phyloP scores from a whole-genome alignment of 805 yeast genomes.

The Candida patagonica region DNA sequence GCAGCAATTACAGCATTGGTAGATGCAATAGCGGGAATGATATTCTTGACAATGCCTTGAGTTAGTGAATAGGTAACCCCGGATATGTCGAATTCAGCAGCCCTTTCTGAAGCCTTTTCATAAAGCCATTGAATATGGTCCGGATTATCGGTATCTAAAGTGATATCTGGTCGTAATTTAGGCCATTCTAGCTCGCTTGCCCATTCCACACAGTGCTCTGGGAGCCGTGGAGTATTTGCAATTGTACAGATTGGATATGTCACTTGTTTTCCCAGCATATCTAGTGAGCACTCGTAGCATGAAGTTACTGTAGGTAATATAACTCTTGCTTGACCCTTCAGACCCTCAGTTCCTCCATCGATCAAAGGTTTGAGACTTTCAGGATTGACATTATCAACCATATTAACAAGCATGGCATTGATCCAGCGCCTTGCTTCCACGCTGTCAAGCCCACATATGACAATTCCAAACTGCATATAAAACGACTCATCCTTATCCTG shows the following conservation, averaged over 20 bases:
- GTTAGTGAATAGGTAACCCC: slow-evolving; percentile 68
- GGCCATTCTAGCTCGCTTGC: slow-evolving; percentile 74
- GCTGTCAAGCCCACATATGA: slow-evolving; percentile 82
- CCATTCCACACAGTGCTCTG: slow-evolving; percentile 94
- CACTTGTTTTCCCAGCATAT: slow-evolving; percentile 47
- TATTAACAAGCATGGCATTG: slow-evolving; percentile 53
- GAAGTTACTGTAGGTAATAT: slow-evolving; percentile 79
- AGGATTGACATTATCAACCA: slow-evolving; percentile 44
- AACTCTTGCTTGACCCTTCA: slow-evolving; percentile 82
- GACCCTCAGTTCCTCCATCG: slow-evolving; percentile 95
- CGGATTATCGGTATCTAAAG: slow-evolving; percentile 59
- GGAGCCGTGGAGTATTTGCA: slow-evolving; percentile 86
- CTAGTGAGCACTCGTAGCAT: slow-evolving; percentile 87
- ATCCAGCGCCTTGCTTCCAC: slow-evolving; percentile 90
- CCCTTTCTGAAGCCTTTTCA: slow-evolving; percentile 47
- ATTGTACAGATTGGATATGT: slow-evolving; percentile 89
- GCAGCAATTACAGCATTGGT: slow-evolving; percentile 92
- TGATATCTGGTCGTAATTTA: slow-evolving; percentile 29
- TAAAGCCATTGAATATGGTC: slow-evolving; percentile 59
- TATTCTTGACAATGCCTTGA: slow-evolving; percentile 81
- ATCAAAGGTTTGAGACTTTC: slow-evolving; percentile 54
- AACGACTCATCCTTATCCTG: slow-evolving; percentile 54
- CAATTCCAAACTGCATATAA: slow-evolving; percentile 57
- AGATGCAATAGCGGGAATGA: slow-evolving; percentile 89
- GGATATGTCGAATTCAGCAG: slow-evolving; percentile 49